Evolutionary conservation across 2,329 filamentous ascomycete genomes (phyloP), one percentile per base, ranked within the genome.

Genomic region (Fusarium anguioides): DNA sequence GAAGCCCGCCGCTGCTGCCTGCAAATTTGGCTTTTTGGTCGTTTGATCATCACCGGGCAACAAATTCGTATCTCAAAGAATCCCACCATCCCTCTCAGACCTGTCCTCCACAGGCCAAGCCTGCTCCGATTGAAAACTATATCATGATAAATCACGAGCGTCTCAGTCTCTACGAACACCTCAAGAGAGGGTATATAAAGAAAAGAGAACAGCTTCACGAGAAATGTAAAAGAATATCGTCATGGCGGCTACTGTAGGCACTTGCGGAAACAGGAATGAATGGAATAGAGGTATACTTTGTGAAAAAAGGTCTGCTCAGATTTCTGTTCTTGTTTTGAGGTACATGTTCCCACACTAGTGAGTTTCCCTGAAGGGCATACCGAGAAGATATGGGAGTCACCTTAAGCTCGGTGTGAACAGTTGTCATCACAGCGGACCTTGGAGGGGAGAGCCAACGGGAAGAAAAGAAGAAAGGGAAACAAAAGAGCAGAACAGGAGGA

Each of bases 11-110:
- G 77, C 78, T 80, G 78, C 75, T 84, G 81, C 74, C 82, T 85
- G 81, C 82, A 84, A 85, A 82, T 85, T 85, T 85, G 83, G 83
- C 83, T 85, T 84, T 83, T 84, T 84, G 83, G 83, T 81, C 78
- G 71, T 76, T 81, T 75, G 71, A 79, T 85, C 83, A 85, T 85
- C 83, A 84, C 76, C 66, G 82, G 82, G 81, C 74, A 67, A 44
- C 55, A 60, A 41, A 46, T 57, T 60, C 41, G 57, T 60, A 54
- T 64, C 57, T 60, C 52, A 20, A 60, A 65, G 45, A n/a, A 44
- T 31, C 57, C 24, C 24, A 10, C 29, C 18, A 17, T 57, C 39
- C n/a, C n/a, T n/a, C 49, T 29, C 37, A 31, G 31, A 41, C 42
- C 24, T 4, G 18, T 26, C n/a, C 29, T 58, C 40, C n/a, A 20